Conservation (phyloP, 2,329 filamentous ascomycete species). For the Colletotrichum camelliae region DNA sequence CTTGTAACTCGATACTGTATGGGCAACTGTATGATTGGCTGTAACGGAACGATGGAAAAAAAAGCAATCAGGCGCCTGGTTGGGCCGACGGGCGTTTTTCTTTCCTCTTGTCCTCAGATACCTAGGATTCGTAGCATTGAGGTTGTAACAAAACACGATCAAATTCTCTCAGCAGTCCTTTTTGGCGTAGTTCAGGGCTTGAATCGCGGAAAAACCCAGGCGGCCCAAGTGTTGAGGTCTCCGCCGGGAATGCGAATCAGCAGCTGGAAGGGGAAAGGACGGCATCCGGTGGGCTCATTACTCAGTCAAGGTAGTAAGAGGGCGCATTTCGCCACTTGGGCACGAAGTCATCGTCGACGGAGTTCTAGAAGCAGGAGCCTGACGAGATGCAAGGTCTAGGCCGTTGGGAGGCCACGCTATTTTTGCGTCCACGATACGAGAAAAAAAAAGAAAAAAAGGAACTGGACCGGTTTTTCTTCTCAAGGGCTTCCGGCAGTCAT, state of each 20-base stretch:
- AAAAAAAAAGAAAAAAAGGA: background rate
- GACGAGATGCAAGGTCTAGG: background rate
- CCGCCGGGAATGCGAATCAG: background rate
- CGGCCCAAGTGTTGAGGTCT: background rate
- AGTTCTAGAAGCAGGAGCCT: background rate
- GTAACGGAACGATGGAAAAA: background rate
- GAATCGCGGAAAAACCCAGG: background rate
- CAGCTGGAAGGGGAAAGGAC: background rate
- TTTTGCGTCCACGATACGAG: background rate
- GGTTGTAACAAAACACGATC: background rate
- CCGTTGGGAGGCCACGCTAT: background rate
- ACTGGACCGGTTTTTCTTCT: background rate
- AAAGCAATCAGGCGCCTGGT: background rate
- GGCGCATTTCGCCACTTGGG: background rate
- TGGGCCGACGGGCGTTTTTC: background rate
- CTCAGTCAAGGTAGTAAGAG: background rate
- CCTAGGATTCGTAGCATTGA: background rate
- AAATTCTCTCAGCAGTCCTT: background rate
- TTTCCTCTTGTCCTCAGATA: background rate
- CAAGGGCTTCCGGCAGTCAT: background rate
- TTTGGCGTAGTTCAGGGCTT: background rate
- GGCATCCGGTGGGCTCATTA: background rate
- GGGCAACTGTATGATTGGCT: background rate
- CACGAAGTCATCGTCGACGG: background rate
- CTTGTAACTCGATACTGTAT: background rate